A percentile compares a stretch with the other conserved stretches of the same genome.
phyloP scores from a whole-genome alignment of 257 asterid species.

The Avicennia marina region DNA sequence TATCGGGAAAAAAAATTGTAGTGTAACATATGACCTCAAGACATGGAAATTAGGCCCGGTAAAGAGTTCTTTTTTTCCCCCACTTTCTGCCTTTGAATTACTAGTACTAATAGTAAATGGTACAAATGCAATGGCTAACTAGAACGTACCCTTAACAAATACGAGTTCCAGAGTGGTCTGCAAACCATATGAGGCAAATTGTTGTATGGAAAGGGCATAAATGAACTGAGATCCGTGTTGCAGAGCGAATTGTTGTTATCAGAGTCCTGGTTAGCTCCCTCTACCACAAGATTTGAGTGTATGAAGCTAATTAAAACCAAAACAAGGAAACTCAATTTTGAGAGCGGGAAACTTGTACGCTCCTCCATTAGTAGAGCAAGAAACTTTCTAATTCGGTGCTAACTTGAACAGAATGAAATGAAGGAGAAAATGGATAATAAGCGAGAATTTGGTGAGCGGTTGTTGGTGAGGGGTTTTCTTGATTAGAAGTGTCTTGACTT shows the following conservation, averaged over 20 bases:
- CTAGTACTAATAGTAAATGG: no score
- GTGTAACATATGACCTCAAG: no score
- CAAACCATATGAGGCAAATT: slow-evolving; percentile 66
- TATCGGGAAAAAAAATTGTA: no score
- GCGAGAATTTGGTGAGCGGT: slow-evolving; percentile 19
- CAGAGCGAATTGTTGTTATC: slow-evolving; percentile 35
- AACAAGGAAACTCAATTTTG: slow-evolving; percentile 2
- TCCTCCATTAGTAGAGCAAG: slow-evolving; percentile 34
- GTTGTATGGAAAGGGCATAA: slow-evolving; percentile 82
- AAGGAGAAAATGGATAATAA: slow-evolving; percentile 7
- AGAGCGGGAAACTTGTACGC: slow-evolving; percentile 18
- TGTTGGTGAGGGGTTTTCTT: slow-evolving; percentile 25
- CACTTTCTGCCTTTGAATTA: no score
- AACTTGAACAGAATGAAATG: slow-evolving; percentile 20
- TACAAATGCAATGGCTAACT: background rate
- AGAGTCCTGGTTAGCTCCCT: slow-evolving; percentile 17
- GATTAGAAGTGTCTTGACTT: slow-evolving; percentile 24
- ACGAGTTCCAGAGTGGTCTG: slow-evolving; percentile 84
- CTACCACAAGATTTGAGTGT: slow-evolving; percentile 14
- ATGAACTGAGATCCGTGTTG: slow-evolving; percentile 48
- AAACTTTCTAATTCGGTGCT: slow-evolving; percentile 7
- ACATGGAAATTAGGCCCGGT: no score
- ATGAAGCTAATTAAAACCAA: slow-evolving; percentile 20
- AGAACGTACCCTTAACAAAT: slow-evolving; percentile 56
- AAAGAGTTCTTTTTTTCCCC: no score